Evolutionary conservation across 768 basidiomycete genomes (phyloP).

Genomic region (Nevesoporus exiguus): DNA sequence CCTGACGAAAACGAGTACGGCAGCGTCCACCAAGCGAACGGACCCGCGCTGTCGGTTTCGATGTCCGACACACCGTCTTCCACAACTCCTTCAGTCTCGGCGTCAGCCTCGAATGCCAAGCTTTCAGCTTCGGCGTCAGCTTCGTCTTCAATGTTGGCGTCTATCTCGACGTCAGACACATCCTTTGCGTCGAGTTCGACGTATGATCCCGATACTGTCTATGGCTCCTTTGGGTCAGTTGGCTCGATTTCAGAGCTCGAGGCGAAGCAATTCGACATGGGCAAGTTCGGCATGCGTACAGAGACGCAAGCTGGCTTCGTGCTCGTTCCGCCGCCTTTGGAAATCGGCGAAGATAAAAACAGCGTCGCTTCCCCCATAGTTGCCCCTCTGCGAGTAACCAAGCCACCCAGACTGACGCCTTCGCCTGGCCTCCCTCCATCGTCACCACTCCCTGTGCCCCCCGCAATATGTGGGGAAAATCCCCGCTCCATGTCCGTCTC

Average conservation of each 20-base stretch:
- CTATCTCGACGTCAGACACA: slow-evolving; percentile 9
- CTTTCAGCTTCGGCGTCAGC: slow-evolving; percentile 12
- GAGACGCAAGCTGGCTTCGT: slow-evolving; percentile 16
- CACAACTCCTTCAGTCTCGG: neutral
- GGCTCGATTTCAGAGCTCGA: slow-evolving; percentile 25
- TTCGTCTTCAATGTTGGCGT: slow-evolving; percentile 14
- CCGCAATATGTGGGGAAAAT: neutral
- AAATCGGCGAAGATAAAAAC: slow-evolving; percentile 10
- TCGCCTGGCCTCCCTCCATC: slow-evolving; percentile 16
- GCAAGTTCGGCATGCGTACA: slow-evolving; percentile 3
- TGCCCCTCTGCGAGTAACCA: slow-evolving; percentile 26
- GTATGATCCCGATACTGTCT: slow-evolving; percentile 4
- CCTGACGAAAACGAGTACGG: slow-evolving; percentile 11
- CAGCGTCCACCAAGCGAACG: slow-evolving; percentile 3
- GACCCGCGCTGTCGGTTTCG: slow-evolving; percentile 1
- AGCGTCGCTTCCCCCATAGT: slow-evolving; percentile 8
- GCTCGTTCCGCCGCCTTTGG: slow-evolving; percentile 25
- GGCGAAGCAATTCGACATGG: slow-evolving; percentile 16
- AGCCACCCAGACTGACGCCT: slow-evolving; percentile 22
- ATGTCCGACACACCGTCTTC: slow-evolving; percentile 2
- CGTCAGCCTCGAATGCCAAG: slow-evolving; percentile 3
- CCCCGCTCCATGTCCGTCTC: slow-evolving; percentile 9
- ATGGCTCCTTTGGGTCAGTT: slow-evolving; percentile 14
- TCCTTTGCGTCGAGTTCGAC: slow-evolving; percentile 21
- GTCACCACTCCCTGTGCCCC: slow-evolving; percentile 14